phyloP scores from a whole-genome alignment of 1,284 basidiomycete genomes.

The Malassezia pachydermatis region DNA sequence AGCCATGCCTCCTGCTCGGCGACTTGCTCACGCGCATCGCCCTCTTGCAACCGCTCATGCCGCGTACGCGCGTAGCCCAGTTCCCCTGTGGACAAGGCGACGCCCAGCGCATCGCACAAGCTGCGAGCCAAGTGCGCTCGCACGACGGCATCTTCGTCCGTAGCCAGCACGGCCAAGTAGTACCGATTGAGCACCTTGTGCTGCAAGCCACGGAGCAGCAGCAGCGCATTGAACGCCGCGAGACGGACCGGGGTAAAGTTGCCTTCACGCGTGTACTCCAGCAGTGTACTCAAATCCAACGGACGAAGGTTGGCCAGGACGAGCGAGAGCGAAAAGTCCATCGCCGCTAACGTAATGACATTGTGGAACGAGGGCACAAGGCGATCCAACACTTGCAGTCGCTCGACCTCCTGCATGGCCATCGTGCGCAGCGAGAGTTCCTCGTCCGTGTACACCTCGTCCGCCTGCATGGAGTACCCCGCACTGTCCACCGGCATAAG shows the following conservation, averaged over 20 bases:
- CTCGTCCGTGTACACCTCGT: slow-evolving; percentile 27
- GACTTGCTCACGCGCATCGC: slow-evolving; percentile 11
- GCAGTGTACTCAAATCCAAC: slow-evolving; percentile 69
- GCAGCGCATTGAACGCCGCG: slow-evolving; percentile 82
- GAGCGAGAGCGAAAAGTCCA: slow-evolving; percentile 35
- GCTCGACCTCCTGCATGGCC: slow-evolving; percentile 56
- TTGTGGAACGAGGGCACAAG: slow-evolving; percentile 92
- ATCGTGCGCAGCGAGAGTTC: slow-evolving; percentile 28
- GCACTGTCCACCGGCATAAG: slow-evolving; percentile 52
- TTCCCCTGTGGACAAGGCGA: slow-evolving; percentile 70
- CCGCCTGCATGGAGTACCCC: slow-evolving; percentile 20
- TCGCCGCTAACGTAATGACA: slow-evolving; percentile 68
- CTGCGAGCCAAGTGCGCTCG: slow-evolving; percentile 75
- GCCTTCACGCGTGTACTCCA: slow-evolving; percentile 71
- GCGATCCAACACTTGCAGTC: slow-evolving; percentile 86
- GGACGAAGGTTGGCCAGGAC: slow-evolving; percentile 56
- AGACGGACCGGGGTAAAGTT: slow-evolving; percentile 73
- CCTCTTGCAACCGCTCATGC: slow-evolving; percentile 28
- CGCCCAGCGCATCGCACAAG: slow-evolving; percentile 73
- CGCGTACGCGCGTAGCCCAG: slow-evolving; percentile 21
- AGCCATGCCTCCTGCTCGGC: slow-evolving; percentile 14
- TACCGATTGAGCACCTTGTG: slow-evolving; percentile 66
- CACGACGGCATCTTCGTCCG: slow-evolving; percentile 71
- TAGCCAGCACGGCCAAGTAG: slow-evolving; percentile 74
- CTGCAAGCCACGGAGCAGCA: slow-evolving; percentile 64